These are phyloP conservation scores for Penicillium hesseltinei DNA, from an alignment of 2,329 filamentous ascomycete genomes.

Conservation along the genomic window DNA sequence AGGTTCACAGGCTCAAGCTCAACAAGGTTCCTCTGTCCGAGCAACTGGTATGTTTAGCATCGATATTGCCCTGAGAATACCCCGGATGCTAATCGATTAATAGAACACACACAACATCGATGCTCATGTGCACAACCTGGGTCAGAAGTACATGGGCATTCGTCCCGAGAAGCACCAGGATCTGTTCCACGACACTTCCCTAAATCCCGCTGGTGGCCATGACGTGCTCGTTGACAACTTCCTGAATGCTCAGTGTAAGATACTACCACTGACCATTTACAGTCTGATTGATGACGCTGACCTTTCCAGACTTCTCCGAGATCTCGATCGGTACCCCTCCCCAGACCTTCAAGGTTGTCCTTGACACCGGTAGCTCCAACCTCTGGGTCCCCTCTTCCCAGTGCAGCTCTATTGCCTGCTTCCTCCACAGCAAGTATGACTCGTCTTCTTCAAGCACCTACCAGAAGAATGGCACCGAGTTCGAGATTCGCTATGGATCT, in stretches of 20 bases:
- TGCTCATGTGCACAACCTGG: slow-evolving; percentile 74
- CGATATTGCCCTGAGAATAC: background rate
- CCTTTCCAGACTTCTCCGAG: slow-evolving; percentile 83
- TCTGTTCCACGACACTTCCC: slow-evolving; percentile 73
- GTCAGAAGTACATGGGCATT: slow-evolving; percentile 94
- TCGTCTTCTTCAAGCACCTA: slow-evolving; percentile 83
- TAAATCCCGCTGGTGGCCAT: slow-evolving; percentile 67
- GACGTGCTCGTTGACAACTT: slow-evolving; percentile 93
- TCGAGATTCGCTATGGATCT: slow-evolving; percentile 94
- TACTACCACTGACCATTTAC: background rate
- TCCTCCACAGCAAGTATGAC: slow-evolving; percentile 95
- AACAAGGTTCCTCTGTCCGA: slow-evolving; percentile 92
- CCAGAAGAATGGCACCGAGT: slow-evolving; percentile 88
- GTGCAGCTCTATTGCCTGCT: slow-evolving; percentile 96
- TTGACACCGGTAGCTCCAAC: slow-evolving; percentile 98
- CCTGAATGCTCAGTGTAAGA: slow-evolving; percentile 95
- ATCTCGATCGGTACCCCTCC: slow-evolving; percentile 89
- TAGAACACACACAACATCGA: slow-evolving; percentile 77
- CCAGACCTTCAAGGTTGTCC: slow-evolving; percentile 95
- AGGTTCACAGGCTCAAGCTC: slow-evolving; percentile 93
- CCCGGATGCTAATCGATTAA: slow-evolving; percentile 11
- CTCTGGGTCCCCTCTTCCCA: slow-evolving; percentile 92
- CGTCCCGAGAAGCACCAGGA: slow-evolving; percentile 68
- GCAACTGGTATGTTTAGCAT: slow-evolving; percentile 80
- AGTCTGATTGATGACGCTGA: slow-evolving; percentile 8